Percentiles rank a stretch among this genome's conserved stretches.
Evolutionary conservation across 345 rosid genomes (phyloP).

Genomic region (Gossypium thurberi): DNA sequence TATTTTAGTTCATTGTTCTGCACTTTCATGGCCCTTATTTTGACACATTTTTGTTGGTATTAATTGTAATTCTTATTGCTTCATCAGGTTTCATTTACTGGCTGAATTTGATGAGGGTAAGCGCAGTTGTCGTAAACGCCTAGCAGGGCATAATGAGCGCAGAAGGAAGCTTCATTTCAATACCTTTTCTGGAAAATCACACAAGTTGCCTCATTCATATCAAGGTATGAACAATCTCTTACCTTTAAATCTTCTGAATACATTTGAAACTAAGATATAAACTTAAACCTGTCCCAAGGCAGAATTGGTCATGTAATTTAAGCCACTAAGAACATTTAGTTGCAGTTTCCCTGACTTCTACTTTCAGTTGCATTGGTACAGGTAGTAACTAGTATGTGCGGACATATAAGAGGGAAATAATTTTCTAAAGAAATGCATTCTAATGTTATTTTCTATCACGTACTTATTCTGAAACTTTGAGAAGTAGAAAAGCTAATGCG

Average conservation of each 20-base stretch:
- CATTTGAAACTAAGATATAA: background rate
- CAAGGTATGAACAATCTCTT: slow-evolving; percentile 31
- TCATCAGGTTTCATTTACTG: slow-evolving; percentile 79
- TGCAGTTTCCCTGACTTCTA: background rate
- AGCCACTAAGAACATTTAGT: background rate
- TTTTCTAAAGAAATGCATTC: background rate
- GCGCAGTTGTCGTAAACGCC: slow-evolving; percentile 84
- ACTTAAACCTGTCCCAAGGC: background rate
- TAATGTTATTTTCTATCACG: background rate
- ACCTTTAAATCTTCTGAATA: background rate
- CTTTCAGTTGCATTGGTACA: background rate
- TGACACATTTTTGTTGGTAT: slow-evolving; percentile 1
- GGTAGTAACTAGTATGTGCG: background rate
- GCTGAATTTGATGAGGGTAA: slow-evolving; percentile 83
- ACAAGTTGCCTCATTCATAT: slow-evolving; percentile 38
- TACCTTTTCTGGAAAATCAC: slow-evolving; percentile 32
- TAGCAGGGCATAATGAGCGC: slow-evolving; percentile 85
- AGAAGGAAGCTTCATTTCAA: slow-evolving; percentile 70
- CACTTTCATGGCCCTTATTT: background rate
- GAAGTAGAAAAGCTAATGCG: background rate
- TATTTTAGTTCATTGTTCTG: background rate
- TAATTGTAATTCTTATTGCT: slow-evolving; percentile 15
- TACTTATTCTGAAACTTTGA: background rate
- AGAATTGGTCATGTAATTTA: background rate
- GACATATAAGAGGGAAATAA: background rate